Conservation (phyloP, 371 early-diverging fungal species). For the Apophysomyces ossiformis region DNA sequence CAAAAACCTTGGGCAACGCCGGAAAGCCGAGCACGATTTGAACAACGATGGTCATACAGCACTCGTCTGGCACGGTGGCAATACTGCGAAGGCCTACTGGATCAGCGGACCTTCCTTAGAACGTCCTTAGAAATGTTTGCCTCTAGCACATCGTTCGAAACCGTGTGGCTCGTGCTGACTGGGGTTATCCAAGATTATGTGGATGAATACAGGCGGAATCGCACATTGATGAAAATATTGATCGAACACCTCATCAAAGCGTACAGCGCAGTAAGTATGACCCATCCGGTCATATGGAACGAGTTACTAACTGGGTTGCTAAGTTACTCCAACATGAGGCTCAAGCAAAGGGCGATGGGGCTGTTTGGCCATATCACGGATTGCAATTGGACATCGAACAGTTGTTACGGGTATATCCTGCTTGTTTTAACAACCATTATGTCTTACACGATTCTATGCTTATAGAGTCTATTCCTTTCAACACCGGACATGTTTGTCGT, state of each 20-base stretch:
- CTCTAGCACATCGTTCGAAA: slow-evolving; percentile 56
- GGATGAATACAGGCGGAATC: slow-evolving; percentile 67
- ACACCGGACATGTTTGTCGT: slow-evolving; percentile 72
- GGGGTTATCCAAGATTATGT: slow-evolving; percentile 67
- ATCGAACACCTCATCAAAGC: slow-evolving; percentile 64
- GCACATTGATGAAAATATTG: slow-evolving; percentile 69
- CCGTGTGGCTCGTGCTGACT: slow-evolving; percentile 69
- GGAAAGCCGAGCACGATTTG: slow-evolving; percentile 59
- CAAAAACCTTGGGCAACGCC: slow-evolving; percentile 56
- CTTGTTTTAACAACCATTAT: not conserved
- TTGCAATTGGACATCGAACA: slow-evolving; percentile 58
- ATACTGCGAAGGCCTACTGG: slow-evolving; percentile 74
- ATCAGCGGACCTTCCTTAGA: slow-evolving; percentile 70
- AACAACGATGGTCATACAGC: slow-evolving; percentile 66
- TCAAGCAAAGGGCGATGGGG: slow-evolving; percentile 9
- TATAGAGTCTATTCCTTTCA: slow-evolving; percentile 61
- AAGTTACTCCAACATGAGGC: slow-evolving; percentile 16
- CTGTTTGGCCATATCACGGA: slow-evolving; percentile 39
- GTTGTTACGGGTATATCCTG: slow-evolving; percentile 49
- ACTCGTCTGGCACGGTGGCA: slow-evolving; percentile 71
- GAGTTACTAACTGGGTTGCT: not conserved
- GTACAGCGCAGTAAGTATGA: slow-evolving; percentile 55
- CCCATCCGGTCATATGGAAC: not conserved
- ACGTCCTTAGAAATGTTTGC: slow-evolving; percentile 63
- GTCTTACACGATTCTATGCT: not conserved